Base-by-base conservation (phyloP, 108 stramenopile species). In the Nitzschia sp. region DNA sequence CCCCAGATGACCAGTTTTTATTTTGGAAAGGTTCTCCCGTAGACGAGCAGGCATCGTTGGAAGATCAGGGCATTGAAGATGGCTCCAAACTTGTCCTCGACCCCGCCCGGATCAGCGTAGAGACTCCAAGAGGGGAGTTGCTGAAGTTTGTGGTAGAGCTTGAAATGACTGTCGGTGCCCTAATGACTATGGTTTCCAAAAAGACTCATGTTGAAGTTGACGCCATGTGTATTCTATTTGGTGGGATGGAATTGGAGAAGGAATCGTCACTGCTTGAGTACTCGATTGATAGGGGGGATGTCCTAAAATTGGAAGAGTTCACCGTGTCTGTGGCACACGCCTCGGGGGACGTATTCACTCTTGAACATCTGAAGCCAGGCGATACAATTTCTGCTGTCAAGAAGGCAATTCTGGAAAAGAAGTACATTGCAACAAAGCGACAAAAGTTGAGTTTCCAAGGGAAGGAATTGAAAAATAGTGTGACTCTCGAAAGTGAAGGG, bases 221-320 rank as follows among this genome's bases (percentile, higher is more conserved):
- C 21, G 11, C 19, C 5, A 58, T 60, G 34, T 68, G 73, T 48
- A 75, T 75, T 15, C 50, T 75, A 61, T 75, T 61, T 56, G 73
- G 67, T 46, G 60, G 65, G 20, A 60, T 63, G 8, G 66, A 75
- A 41, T 52, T 75, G 22, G 41, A 44, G n/a, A 50, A 67, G 22
- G 12, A 43, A 10, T 53, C 46, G 19, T 68, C 73, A 15, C 59
- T 75, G 22, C 15, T 17, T 14, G 66, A 61, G 9, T 55, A 29
- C 15, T 42, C 15, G 2, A 52, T 75, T n/a, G 53, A 68, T 8
- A 57, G 57, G 19, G 66, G 46, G 19, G 73, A 75, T 68, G 24
- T 50, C 25, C 26, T 75, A 3, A 10, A 34, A 17, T 25, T 75
- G 44, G 73, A 75, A 46, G 39, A 24, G 39, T 75, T 60, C 41